Evolutionary conservation across 768 basidiomycete species (phyloP), one percentile per base, ranked within the genome.

Genomic region (Mrakia gelida): DNA sequence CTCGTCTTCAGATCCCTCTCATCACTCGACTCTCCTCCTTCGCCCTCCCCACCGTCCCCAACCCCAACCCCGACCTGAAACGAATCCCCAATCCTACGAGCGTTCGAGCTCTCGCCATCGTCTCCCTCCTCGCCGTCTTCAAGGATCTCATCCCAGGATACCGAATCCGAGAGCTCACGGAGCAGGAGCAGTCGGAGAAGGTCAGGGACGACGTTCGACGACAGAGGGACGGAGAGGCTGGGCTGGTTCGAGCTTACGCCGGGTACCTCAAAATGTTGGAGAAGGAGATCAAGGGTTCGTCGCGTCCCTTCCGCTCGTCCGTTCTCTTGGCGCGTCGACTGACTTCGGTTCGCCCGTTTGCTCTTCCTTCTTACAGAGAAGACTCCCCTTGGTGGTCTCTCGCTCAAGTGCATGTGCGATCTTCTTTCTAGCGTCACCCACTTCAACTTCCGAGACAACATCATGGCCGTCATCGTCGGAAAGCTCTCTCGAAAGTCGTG

Each of bases 381-480:
- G 80, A 76, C 82, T 79, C 80, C 81, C 0, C 79, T 83, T 26
- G 87, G 89, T 34, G 89, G 91, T 73, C 84, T 90, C 13, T 89
- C 91, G 70, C 87, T 98, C 74, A 91, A 89, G 82, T 93, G 91
- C 85, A 91, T 98, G 88, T 95, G 95, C 85, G 91, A 91, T 8
- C 87, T 98, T 63, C 86, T 94, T 34, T 87, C 88, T 28, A 91
- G 93, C 82, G 89, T 90, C 79, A 92, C 93, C 21, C 95, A 98
- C 85, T 99, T 99, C 89, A 99, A 98, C 86, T 98, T 98, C 84
- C 90, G 92, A 65, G 87, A 89, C 80, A 97, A 98, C 86, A 88
- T 99, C 81, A 93, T 97, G 89, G 90, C 90, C 79, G 91, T 91
- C 71, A 87, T 98, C 77, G 90, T 98, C 32, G 90, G 91, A 71